These are phyloP conservation scores for Harringtonia lauricola DNA, from an alignment of 2,329 filamentous ascomycete species.

Conservation along the genomic window DNA sequence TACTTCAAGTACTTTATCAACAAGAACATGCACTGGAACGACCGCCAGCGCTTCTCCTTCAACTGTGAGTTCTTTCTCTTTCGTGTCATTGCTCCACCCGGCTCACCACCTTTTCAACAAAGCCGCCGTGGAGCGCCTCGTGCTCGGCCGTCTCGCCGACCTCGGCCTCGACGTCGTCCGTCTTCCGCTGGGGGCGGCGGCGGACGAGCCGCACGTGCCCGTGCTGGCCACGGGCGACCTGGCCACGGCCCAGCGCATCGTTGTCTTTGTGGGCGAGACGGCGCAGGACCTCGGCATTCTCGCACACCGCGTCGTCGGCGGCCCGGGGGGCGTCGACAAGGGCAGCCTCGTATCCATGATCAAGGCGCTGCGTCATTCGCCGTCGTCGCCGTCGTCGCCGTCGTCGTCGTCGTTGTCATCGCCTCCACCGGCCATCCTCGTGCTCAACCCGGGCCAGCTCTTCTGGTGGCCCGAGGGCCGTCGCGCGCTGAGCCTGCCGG, in stretches of 20 bases:
- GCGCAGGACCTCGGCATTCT: slow-evolving; percentile 64
- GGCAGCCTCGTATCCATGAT: slow-evolving; percentile 63
- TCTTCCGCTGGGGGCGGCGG: slow-evolving; percentile 45
- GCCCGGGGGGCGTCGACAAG: slow-evolving; percentile 52
- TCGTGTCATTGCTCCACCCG: slow-evolving; percentile 1
- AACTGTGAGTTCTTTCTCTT: slow-evolving; percentile 42
- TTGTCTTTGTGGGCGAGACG: slow-evolving; percentile 65
- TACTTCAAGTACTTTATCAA: slow-evolving; percentile 67
- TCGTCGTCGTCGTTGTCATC: too few species aligned
- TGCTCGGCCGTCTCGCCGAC: slow-evolving; percentile 48
- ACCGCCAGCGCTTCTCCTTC: slow-evolving; percentile 61
- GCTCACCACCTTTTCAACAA: slow-evolving; percentile 21
- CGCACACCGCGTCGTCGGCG: slow-evolving; percentile 55
- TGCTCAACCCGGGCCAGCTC: slow-evolving; percentile 69
- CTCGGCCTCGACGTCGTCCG: slow-evolving; percentile 48
- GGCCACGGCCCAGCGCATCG: slow-evolving; percentile 44
- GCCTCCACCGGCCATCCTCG: slow-evolving; percentile 54
- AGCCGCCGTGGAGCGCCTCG: slow-evolving; percentile 50
- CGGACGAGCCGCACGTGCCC: slow-evolving; percentile 47
- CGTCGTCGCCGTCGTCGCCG: too few species aligned
- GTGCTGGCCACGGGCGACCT: slow-evolving; percentile 54
- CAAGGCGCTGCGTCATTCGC: slow-evolving; percentile 36
- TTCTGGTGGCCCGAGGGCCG: slow-evolving; percentile 60
- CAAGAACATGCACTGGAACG: slow-evolving; percentile 67
- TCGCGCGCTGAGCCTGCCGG: slow-evolving; percentile 45